Evolutionary conservation across 768 basidiomycete species (phyloP).

Genomic region (Xerocomus potaroensis): DNA sequence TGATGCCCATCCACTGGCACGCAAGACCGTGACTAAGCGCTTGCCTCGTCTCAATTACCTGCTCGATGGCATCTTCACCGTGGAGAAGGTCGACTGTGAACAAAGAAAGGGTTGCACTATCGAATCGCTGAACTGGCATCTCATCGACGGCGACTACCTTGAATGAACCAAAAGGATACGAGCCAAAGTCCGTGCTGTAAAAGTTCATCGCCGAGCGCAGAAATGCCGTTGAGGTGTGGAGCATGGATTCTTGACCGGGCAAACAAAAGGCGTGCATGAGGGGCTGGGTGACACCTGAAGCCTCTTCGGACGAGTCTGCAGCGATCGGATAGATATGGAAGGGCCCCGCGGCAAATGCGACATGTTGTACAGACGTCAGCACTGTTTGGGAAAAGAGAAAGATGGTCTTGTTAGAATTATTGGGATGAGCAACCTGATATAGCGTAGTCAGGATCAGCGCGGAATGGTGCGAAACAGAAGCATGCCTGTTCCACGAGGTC

Average conservation of each 20-base stretch:
- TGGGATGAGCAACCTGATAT: constrained; percentile 82
- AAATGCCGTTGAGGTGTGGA: constrained; percentile 66
- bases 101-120: constrained; percentile 80
- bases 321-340: constrained; percentile 77
- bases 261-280: constrained; percentile 90
- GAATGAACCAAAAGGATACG: constrained; percentile 93
- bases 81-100: constrained; percentile 79
- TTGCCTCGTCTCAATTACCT: constrained; percentile 87
- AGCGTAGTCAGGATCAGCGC: constrained; percentile 7
- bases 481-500: constrained; percentile 90
- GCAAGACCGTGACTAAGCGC: constrained; percentile 84
- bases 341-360: constrained; percentile 93
- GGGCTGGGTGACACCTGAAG: constrained; percentile 58
- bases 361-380: constrained; percentile 91
- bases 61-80: constrained; percentile 86
- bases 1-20: constrained; percentile 95
- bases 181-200: constrained; percentile 87
- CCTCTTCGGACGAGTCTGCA: constrained; percentile 59
- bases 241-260: constrained; percentile 76
- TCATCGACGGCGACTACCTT: constrained; percentile 94
- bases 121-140: constrained; percentile 74
- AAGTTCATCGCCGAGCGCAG: constrained; percentile 90
- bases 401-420: constrained; percentile 90
- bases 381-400: constrained; percentile 87
- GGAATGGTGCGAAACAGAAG: constrained; percentile 10